Evolutionary conservation across 2,329 filamentous ascomycete species (phyloP).

Genomic region (Fusarium succisae): DNA sequence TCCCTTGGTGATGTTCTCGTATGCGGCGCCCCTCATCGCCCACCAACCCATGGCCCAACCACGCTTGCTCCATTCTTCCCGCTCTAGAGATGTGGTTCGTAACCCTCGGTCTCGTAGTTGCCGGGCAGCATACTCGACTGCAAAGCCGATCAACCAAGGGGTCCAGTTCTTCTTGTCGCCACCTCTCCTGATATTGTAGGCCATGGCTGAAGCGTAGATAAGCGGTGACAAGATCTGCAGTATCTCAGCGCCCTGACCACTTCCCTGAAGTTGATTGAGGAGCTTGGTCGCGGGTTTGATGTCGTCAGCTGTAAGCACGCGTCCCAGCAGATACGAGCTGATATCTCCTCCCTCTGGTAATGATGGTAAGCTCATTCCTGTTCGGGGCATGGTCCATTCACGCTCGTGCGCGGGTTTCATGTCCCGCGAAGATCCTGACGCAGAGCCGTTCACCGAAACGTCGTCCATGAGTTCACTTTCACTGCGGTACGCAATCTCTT

Average conservation of each 20-base stretch:
- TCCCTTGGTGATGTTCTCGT: conserved; percentile 87
- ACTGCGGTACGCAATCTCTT: conserved; percentile 50
- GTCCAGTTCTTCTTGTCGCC: conserved; percentile 82
- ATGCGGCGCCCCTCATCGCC: conserved; percentile 95
- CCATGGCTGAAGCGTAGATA: conserved; percentile 83
- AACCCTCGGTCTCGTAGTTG: conserved; percentile 80
- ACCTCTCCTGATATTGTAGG: conserved; percentile 60
- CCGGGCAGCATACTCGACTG: conserved; percentile 87
- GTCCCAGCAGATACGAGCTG: conserved; percentile 84
- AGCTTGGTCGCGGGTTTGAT: conserved; percentile 91
- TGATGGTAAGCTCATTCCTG: conserved; percentile 83
- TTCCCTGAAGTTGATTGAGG: conserved; percentile 82
- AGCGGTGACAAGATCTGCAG: conserved; percentile 91
- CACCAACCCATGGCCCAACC: conserved; percentile 96
- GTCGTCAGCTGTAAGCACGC: conserved; percentile 94
- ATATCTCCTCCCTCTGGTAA: conserved; percentile 85
- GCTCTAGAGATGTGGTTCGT: conserved; percentile 85
- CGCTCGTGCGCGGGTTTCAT: conserved; percentile 55
- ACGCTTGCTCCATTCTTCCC: conserved; percentile 87
- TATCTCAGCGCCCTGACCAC: conserved; percentile 81
- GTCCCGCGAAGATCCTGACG: conserved; percentile 31
- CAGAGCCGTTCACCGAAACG: conserved; percentile 46
- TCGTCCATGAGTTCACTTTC: conserved; percentile 57
- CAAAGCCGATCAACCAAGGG: conserved; percentile 88
- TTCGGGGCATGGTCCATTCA: conserved; percentile 94